Evolutionary conservation across 768 basidiomycete genomes (phyloP).

Genomic region (Mycena kentingensis): DNA sequence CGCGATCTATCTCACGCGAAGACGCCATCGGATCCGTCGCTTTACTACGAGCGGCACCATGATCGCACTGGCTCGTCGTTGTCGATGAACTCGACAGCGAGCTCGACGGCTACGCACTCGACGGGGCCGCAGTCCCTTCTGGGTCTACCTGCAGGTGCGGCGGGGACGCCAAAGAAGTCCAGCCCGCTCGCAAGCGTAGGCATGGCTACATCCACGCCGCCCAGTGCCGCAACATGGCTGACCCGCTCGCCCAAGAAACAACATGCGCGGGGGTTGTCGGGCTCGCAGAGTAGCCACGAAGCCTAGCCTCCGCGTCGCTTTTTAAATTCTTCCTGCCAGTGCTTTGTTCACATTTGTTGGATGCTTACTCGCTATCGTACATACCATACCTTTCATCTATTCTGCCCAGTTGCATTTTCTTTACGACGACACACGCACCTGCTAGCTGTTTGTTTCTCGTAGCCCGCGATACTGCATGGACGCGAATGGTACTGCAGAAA

Average conservation of each 20-base stretch:
- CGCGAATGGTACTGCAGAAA: too few relatives aligned
- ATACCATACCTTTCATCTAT: too few relatives aligned
- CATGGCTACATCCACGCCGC: not conserved
- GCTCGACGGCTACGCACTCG: conserved; percentile 7
- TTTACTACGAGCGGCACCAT: conserved; percentile 21
- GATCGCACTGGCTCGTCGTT: conserved; percentile 15
- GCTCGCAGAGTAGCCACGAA: conserved; percentile 14
- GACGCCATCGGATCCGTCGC: conserved; percentile 9
- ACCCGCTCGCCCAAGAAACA: conserved; percentile 18
- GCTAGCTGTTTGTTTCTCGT: too few relatives aligned
- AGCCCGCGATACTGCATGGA: too few relatives aligned
- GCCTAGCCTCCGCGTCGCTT: not conserved
- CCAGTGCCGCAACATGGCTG: conserved; percentile 17
- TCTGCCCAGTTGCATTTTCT: too few relatives aligned
- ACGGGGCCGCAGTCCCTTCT: conserved; percentile 17
- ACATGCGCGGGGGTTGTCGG: conserved; percentile 4
- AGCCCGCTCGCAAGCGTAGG: conserved; percentile 10
- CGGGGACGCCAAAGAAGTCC: conserved; percentile 18
- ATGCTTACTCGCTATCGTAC: too few relatives aligned
- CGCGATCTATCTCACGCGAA: conserved; percentile 14
- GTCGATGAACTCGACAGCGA: conserved; percentile 3
- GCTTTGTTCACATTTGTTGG: too few relatives aligned
- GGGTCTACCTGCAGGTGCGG: conserved; percentile 18
- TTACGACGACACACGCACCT: too few relatives aligned
- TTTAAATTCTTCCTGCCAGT: too few relatives aligned